Percentiles rank a stretch among this genome's conserved stretches.
Conservation (phyloP, 305 asterid genomes). For the Solanum hybrid region DNA sequence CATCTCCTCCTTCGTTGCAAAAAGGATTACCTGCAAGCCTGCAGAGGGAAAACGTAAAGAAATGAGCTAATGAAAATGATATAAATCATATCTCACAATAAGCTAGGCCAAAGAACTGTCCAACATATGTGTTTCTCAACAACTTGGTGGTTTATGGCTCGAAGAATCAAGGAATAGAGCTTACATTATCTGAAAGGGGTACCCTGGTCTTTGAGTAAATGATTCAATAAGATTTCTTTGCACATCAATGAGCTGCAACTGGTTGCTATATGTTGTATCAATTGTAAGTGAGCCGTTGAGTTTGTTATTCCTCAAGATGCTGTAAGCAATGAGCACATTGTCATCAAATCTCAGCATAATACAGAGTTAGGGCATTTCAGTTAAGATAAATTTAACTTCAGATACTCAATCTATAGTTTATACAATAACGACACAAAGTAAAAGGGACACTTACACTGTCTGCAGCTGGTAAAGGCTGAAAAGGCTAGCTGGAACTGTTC, state of each 20-base stretch:
- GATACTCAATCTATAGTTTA: background rate
- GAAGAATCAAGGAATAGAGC: conserved; percentile 8
- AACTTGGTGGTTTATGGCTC: background rate
- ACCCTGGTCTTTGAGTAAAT: conserved; percentile 28
- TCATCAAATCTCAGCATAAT: background rate
- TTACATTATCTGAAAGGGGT: conserved; percentile 39
- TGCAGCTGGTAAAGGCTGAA: conserved; percentile 57
- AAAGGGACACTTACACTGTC: conserved; percentile 39
- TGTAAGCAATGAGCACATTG: conserved; percentile 12
- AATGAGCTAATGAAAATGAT: background rate
- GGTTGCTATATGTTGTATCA: conserved; percentile 30
- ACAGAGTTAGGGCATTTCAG: background rate
- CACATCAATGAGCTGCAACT: conserved; percentile 55
- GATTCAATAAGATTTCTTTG: conserved; percentile 39
- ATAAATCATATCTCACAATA: background rate
- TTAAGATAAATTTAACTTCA: background rate
- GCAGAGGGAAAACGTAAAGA: conserved; percentile 4
- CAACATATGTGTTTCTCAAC: background rate
- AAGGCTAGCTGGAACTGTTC: conserved; percentile 43
- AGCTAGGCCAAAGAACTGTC: background rate
- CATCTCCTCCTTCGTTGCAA: conserved; percentile 38
- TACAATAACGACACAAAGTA: background rate
- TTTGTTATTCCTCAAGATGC: conserved; percentile 45
- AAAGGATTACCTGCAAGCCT: conserved; percentile 58
- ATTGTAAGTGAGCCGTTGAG: conserved; percentile 58